Percentiles rank a stretch among this genome's conserved stretches.
Conservation (phyloP, 257 asterid genomes). For the Solanum chiquidenum region DNA sequence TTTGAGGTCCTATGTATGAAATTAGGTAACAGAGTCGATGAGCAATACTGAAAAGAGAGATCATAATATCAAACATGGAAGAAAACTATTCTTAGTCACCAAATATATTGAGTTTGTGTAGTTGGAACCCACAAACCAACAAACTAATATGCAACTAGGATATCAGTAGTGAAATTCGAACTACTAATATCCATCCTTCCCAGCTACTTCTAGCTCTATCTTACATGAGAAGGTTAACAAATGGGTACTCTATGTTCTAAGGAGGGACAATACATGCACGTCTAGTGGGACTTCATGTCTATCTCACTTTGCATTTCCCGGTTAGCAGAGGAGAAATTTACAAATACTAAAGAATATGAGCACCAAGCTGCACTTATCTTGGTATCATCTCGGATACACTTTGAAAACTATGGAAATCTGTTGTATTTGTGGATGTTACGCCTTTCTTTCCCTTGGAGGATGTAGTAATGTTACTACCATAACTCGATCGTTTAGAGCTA, state of each 20-base stretch:
- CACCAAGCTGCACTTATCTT: slow-evolving; percentile 21
- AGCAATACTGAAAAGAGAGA: background rate
- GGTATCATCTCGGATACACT: slow-evolving; percentile 39
- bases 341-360: background rate
- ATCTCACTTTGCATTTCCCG: background rate
- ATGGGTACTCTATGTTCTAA: background rate
- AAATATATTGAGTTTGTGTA: background rate
- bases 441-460: slow-evolving; percentile 21
- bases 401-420: slow-evolving; percentile 15
- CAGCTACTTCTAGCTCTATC: background rate
- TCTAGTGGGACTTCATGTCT: background rate
- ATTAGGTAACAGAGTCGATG: too few species aligned
- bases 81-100: background rate
- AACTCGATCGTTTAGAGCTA: slow-evolving; percentile 8
- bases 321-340: background rate
- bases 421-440: slow-evolving; percentile 10
- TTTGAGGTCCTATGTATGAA: background rate
- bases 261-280: background rate
- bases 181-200: background rate
- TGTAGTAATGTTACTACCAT: slow-evolving; percentile 13
- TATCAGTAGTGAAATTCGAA: background rate
- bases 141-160: background rate
- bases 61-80: background rate
- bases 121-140: background rate
- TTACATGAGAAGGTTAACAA: background rate